These are phyloP conservation scores for Tephrocybe sp. DNA, from an alignment of 768 basidiomycete genomes.

Conservation along the genomic window DNA sequence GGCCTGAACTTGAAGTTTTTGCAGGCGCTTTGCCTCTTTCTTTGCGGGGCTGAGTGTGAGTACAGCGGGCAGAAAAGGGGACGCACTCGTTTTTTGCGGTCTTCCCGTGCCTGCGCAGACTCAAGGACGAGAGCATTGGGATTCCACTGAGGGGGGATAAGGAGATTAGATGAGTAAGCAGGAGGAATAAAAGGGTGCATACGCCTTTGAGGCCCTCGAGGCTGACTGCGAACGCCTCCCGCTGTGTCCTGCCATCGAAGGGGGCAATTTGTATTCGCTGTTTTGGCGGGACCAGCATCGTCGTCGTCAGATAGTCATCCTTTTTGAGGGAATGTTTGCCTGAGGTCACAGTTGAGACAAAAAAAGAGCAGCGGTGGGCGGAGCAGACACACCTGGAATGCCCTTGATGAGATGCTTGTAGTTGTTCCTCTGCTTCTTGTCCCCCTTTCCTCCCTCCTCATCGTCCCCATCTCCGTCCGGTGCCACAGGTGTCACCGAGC, in stretches of 20 bases:
- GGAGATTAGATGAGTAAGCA: slow-evolving; percentile 5
- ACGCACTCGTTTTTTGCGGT: slow-evolving; percentile 75
- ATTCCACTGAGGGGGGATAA: slow-evolving; percentile 56
- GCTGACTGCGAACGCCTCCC: slow-evolving; percentile 72
- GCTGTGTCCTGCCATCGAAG: slow-evolving; percentile 67
- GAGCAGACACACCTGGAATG: slow-evolving; percentile 56
- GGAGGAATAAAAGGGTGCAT: slow-evolving; percentile 24
- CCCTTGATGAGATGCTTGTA: slow-evolving; percentile 79
- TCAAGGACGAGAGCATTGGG: slow-evolving; percentile 57
- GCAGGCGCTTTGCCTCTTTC: slow-evolving; percentile 74
- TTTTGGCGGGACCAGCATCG: slow-evolving; percentile 71
- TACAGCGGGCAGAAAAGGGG: slow-evolving; percentile 1
- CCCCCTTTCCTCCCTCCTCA: slow-evolving; percentile 52
- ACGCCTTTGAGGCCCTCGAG: slow-evolving; percentile 75
- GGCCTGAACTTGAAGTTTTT: slow-evolving; percentile 50
- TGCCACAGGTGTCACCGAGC: slow-evolving; percentile 33
- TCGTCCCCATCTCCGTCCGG: slow-evolving; percentile 50
- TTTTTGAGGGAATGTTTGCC: slow-evolving; percentile 83
- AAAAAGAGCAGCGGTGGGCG: background rate
- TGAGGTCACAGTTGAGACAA: slow-evolving; percentile 23
- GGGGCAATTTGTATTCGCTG: slow-evolving; percentile 60
- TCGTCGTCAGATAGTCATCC: slow-evolving; percentile 66
- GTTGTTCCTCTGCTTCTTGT: slow-evolving; percentile 76
- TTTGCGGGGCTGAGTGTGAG: slow-evolving; percentile 21
- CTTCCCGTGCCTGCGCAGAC: slow-evolving; percentile 74